Evolutionary conservation across 345 rosid genomes (phyloP).

Genomic region (Citrus maxima): DNA sequence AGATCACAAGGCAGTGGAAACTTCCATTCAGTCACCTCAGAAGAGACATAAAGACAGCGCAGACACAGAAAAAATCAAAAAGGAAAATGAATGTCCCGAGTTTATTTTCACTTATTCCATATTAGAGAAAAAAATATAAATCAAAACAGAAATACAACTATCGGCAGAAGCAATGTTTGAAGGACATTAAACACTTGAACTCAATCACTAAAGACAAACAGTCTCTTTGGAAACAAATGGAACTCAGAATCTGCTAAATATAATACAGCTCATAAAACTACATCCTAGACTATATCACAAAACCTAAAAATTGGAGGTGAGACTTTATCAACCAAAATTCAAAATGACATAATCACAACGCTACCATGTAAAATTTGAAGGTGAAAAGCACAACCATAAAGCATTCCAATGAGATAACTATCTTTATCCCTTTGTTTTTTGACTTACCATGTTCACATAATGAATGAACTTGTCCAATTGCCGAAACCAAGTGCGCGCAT

Average conservation of each 20-base stretch:
- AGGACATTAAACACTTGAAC: not conserved
- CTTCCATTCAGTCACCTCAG: slow-evolving; percentile 7
- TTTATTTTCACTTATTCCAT: not conserved
- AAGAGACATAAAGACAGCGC: not conserved
- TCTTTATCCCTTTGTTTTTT: not conserved
- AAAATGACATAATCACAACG: not conserved
- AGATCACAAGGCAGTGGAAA: not conserved
- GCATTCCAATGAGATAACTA: not conserved
- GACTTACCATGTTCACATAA: slow-evolving; percentile 84
- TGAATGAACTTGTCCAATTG: slow-evolving; percentile 96
- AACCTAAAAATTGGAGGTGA: not conserved
- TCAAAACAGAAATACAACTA: not conserved
- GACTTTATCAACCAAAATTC: not conserved
- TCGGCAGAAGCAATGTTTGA: not conserved
- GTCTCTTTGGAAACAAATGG: not conserved
- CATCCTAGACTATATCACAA: not conserved
- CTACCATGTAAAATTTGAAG: not conserved
- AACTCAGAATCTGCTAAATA: not conserved
- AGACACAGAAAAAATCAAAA: not conserved
- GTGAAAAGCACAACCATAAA: not conserved
- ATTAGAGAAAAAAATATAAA: not conserved
- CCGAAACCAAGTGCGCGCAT: slow-evolving; percentile 87
- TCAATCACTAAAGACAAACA: not conserved
- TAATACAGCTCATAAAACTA: not conserved
- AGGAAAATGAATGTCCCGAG: not conserved